Evolutionary conservation across 1,284 basidiomycete species (phyloP), one percentile per base, ranked within the genome.

Genomic region (Caloboletus inedulis): DNA sequence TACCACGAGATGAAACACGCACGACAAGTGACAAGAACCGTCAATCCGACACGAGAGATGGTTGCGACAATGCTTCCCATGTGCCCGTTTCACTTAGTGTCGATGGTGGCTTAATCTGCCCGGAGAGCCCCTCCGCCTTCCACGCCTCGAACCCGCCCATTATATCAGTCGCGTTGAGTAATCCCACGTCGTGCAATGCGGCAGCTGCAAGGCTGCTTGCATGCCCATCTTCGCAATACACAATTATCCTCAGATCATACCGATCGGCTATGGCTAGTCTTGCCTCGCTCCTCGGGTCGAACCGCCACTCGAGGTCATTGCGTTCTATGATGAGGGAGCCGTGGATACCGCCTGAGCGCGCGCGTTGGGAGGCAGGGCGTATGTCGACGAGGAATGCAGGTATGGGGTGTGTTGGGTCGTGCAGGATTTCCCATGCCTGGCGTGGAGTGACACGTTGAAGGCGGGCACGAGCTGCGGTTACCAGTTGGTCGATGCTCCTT

Each of bases 321-420:
- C 87, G 77, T 59, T 89, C 87, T 54, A 89, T 77, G 49, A 84
- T 67, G 49, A 89, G 69, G 13, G 85, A 77, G 0, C 86, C 85
- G 9, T 75, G 74, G 54, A 89, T 83, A 0, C 67, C 71, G 0
- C 87, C 87, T 37, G 78, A 74, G 30, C 65, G 63, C 10, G 72
- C 71, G 14, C 86, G 77, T 64, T 87, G 79, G 5, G 74, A 75
- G 36, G 73, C 77, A 0, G 84, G 77, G 7, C 87, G 81, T 50
- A 89, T 88, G 64, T 89, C 87, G n/a, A 89, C 85, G 40, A 89
- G 74, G 47, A 89, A 77, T 2, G 81, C 81, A 2, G 85, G 84
- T 51, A 23, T 80, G 12, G 72, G 74, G 35, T 78, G 72, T 31
- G 74, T 67, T 2, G 77, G 68, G 43, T 81, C 79, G 23, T 23